Percentiles rank a stretch among this genome's conserved stretches.
phyloP scores from a whole-genome alignment of 2,329 filamentous ascomycete species.

The Camptophora hylomeconis region DNA sequence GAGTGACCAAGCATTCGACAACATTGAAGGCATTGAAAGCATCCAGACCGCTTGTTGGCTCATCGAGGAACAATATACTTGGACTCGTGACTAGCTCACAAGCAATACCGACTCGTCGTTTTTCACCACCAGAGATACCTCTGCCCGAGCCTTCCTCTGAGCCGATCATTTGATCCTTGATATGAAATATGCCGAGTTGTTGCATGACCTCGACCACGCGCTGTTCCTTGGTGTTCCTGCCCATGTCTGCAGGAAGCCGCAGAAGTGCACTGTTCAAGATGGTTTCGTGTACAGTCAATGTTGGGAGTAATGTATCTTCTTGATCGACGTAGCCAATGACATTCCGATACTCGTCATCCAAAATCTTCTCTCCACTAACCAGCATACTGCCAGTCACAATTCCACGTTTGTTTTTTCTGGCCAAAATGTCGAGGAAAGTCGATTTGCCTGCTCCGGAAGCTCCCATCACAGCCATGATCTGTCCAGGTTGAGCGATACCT shows the following conservation, averaged over 20 bases:
- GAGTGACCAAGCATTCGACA: slow-evolving; percentile 82
- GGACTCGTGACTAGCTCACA: slow-evolving; percentile 96
- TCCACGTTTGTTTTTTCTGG: slow-evolving; percentile 92
- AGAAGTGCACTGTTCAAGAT: slow-evolving; percentile 89
- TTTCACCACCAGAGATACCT: slow-evolving; percentile 94
- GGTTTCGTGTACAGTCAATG: slow-evolving; percentile 92
- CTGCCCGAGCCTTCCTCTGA: slow-evolving; percentile 90
- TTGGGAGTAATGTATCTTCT: slow-evolving; percentile 92
- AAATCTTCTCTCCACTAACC: slow-evolving; percentile 84
- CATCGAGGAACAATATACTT: slow-evolving; percentile 91
- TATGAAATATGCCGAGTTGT: slow-evolving; percentile 87
- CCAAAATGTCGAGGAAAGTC: slow-evolving; percentile 89
- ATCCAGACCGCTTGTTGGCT: slow-evolving; percentile 90
- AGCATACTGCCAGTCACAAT: slow-evolving; percentile 67
- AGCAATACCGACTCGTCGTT: slow-evolving; percentile 88
- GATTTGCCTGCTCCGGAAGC: slow-evolving; percentile 96
- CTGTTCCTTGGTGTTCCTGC: slow-evolving; percentile 73
- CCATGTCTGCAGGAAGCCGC: slow-evolving; percentile 87
- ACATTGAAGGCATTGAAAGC: slow-evolving; percentile 98
- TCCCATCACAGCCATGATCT: slow-evolving; percentile 95
- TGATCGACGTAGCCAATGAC: slow-evolving; percentile 97
- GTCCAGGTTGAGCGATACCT: slow-evolving; percentile 84
- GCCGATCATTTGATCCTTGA: slow-evolving; percentile 87
- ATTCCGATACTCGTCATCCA: slow-evolving; percentile 71
- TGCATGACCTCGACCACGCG: slow-evolving; percentile 85